phyloP scores from a whole-genome alignment of 1,139 yeast species.

The Torulaspora pretoriensis region DNA sequence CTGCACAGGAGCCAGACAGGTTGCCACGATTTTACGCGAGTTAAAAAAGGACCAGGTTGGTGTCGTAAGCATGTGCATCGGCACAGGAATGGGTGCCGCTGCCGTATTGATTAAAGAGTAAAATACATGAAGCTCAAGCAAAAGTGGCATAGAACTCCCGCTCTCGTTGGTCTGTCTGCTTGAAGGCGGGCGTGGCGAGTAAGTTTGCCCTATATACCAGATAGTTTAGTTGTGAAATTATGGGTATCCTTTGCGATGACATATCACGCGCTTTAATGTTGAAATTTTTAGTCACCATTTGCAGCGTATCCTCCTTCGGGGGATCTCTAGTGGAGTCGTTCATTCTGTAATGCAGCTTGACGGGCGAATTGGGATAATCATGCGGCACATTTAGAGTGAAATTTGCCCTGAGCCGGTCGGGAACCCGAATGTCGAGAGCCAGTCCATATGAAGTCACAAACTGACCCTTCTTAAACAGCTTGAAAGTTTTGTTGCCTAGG shows the following conservation, averaged over 20 bases:
- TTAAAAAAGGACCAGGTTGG: conserved; percentile 79
- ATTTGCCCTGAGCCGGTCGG: conserved; percentile 9
- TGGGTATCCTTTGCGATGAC: conserved; percentile 7
- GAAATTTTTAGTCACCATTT: conserved; percentile 12
- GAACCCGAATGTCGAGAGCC: conserved; percentile 4
- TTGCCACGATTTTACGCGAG: conserved; percentile 81
- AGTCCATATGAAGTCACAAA: conserved; percentile 19
- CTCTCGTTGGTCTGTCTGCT: conserved; percentile 10
- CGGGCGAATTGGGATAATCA: conserved; percentile 21
- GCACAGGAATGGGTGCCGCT: conserved; percentile 99
- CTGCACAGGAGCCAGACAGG: conserved; percentile 92
- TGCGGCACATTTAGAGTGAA: conserved; percentile 18
- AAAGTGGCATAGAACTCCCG: conserved; percentile 7
- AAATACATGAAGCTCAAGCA: conserved; percentile 3
- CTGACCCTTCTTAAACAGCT: conserved; percentile 18
- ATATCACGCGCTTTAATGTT: conserved; percentile 12
- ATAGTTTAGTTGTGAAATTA: conserved; percentile 11
- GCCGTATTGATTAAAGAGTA: conserved; percentile 73
- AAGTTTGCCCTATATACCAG: conserved; percentile 11
- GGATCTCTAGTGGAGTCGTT: not conserved
- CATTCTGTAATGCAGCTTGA: conserved; percentile 14
- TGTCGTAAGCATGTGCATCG: conserved; percentile 93
- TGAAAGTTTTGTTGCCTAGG: conserved; percentile 13
- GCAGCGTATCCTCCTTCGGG: conserved; percentile 5
- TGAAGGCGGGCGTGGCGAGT: conserved; percentile 9